Base-by-base conservation (phyloP, 805 yeast species). In the Yamadazyma philogaea region DNA sequence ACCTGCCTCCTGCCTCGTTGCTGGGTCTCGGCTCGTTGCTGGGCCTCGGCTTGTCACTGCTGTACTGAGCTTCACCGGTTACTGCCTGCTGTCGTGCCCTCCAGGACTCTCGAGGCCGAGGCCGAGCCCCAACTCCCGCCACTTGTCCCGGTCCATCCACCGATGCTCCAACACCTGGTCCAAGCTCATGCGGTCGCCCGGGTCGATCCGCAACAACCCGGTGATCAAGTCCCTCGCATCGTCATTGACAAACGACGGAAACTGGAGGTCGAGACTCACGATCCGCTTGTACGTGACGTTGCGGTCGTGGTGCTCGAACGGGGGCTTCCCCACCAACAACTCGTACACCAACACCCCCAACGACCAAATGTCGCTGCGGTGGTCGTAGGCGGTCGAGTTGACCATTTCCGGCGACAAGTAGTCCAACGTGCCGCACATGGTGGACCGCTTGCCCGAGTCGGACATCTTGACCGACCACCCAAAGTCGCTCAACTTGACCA, bases 361-460 rank as follows among this genome's bases (percentile, higher is more conserved):
- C 1, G 97, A 87, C 99, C 99, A 91, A 2, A 84, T 75, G 59
- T 91, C 99, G 0, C 88, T 96, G 39, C 73, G 73, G 40, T 73
- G 74, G 52, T 85, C 91, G 54, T 91, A 93, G 8, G 81, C 85
- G 52, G 77, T 81, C 1, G 86, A 81, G 47, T 84, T 93, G 6
- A 91, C 87, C 85, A 93, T 82, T 64, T 91, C 99, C 6, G 99
- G 99, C 0, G 98, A 95, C 12, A 93, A 64, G 54, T 91, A 91
- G 63, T 93, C 98, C 31, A 91, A 68, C 0, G 99, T 93, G 0
- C 99, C 98, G 63, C 98, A 93, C 68, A 93, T 77, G 0, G 98
- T 91, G 12, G 80, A 72, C 54, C 96, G 68, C 48, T 78, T 75
- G 8, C 45, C 46, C 15, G 44, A 32, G 2, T 53, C 35, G 17